Evolutionary conservation across 2,329 filamentous ascomycete genomes (phyloP), one percentile per base, ranked within the genome.

Genomic region (Scortechinia acanthostroma): DNA sequence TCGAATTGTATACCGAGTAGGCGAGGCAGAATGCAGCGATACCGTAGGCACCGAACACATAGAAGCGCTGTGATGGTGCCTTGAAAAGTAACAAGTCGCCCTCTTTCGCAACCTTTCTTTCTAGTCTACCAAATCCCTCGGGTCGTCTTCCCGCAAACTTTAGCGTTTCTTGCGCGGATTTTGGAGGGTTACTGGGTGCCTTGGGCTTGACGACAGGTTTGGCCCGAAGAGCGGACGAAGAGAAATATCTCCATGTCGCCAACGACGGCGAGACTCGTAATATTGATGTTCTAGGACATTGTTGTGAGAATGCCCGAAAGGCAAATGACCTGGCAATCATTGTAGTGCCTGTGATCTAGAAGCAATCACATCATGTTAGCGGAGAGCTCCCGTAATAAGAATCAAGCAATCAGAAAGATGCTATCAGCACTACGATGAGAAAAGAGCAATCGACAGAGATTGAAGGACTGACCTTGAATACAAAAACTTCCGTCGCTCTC

Each of bases 251-350:
- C 25, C 25, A 30, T n/a, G 25, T 30, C n/a, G 25, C 10, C 10
- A 10, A n/a, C 25, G n/a, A 30, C 10, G 25, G 10, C 25, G 25
- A 10, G n/a, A n/a, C 25, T n/a, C n/a, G 52, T 15, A 51, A 42
- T 4, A 43, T 44, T n/a, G 50, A 44, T 10, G 45, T 43, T 43
- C 49, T 49, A 14, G 56, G 48, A 42, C 51, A 61, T 20, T 52
- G 53, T 15, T 53, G 53, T 45, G 50, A 53, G 22, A 60, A 52
- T 50, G 53, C 45, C 44, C 53, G 55, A 40, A 61, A 52, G 33
- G 52, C 48, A 28, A 58, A 54, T 22, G 55, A 47, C 49, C 53
- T 52, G 45, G 50, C 51, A 45, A 62, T 58, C 60, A 64, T 62
- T 22, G 37, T 55, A n/a, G n/a, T n/a, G n/a, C n/a, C n/a, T n/a